phyloP scores from a whole-genome alignment of 1,284 basidiomycete species.

The Trametes pubescens region DNA sequence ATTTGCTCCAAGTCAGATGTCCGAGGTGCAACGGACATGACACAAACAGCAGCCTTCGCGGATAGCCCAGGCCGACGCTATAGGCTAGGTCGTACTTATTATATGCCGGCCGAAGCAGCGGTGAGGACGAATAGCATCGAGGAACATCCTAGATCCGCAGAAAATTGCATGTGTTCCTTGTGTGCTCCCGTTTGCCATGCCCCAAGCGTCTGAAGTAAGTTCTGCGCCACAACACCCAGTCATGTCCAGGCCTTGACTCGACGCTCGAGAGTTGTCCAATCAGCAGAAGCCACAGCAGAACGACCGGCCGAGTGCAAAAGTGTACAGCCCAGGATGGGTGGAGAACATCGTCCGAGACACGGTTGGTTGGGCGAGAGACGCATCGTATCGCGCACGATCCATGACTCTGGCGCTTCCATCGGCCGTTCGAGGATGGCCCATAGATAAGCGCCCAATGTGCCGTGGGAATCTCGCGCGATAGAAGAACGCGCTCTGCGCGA shows the following conservation, averaged over 20 bases:
- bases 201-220: background rate
- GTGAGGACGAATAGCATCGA: background rate
- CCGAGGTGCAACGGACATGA: background rate
- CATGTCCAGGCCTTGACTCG: constrained; percentile 17
- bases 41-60: background rate
- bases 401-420: constrained; percentile 15
- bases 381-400: constrained; percentile 13
- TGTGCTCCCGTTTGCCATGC: constrained; percentile 6
- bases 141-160: constrained; percentile 1
- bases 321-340: background rate
- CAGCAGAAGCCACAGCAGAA: background rate
- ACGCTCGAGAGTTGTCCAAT: constrained; percentile 2
- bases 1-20: background rate
- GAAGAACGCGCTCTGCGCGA: constrained; percentile 28
- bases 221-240: background rate
- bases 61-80: background rate
- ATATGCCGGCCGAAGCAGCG: background rate
- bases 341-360: constrained; percentile 2
- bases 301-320: background rate
- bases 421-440: constrained; percentile 13
- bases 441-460: constrained; percentile 27
- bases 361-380: background rate
- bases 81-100: background rate
- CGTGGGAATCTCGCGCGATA: constrained; percentile 31
- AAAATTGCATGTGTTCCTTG: constrained; percentile 1